Base-by-base conservation (phyloP, 371 early-diverging fungal species). In the Cokeromyces recurvatus region DNA sequence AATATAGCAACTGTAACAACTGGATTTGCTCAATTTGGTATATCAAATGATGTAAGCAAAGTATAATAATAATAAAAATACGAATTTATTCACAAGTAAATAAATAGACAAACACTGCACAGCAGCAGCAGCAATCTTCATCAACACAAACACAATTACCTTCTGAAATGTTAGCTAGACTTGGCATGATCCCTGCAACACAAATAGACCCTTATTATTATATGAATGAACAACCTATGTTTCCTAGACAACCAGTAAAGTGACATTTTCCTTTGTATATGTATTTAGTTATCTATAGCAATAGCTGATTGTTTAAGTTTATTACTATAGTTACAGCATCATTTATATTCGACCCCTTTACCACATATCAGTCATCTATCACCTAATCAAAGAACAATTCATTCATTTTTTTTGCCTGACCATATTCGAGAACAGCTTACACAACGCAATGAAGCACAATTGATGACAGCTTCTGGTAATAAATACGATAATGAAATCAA, bases 361-460 rank as follows among this genome's bases (percentile, higher is more conserved):
- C 85, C 90, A 5, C 81, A 85, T 51, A 71, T 86, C 11, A 66
- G 81, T 14, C 83, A 79, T 45, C 57, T 87, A 2, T 68, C 69
- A 24, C 82, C 90, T 8, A 78, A 91, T 48, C 89, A 91, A 69
- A 78, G 83, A 55, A 66, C 86, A 1, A 82, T 86, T 23, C 85
- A 89, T 27, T 64, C 84, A 32, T 92, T 92, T 58, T 92, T 90
- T 47, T 83, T 95, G 46, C 74, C 90, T 20, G 94, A 94, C 49
- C 56, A 71, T n/a, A 65, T 94, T 25, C 78, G 95, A 23, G 90
- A 91, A 55, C 81, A 84, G 21, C 63, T 95, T 35, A 84, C 83
- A 15, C 70, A 77, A 43, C 77, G 86, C 37, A 88, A 79, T 40
- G 90, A 91, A 56, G 83, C 85, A 34, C 68, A 74, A 16, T 62